These are phyloP conservation scores for Sedum album DNA, from an alignment of 164 flowering plant species.

Conservation along the genomic window DNA sequence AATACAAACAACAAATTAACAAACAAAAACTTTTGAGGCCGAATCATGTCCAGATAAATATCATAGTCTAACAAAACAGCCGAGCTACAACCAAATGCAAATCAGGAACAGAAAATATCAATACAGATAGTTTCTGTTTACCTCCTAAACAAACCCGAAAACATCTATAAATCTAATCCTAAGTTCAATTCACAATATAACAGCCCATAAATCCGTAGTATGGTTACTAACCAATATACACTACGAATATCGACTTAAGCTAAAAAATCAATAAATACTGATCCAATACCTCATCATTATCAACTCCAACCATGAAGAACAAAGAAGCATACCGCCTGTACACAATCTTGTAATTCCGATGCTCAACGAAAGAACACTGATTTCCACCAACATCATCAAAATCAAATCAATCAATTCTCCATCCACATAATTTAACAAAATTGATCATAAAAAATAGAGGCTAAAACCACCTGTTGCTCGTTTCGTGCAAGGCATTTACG, in stretches of 20 bases:
- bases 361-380: conserved; percentile 99
- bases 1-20: not conserved
- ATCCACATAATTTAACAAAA: not conserved
- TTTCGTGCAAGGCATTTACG: conserved; percentile 94
- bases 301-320: conserved; percentile 96
- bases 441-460: not conserved
- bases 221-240: too few species aligned
- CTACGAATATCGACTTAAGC: not conserved
- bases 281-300: conserved; percentile 70
- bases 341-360: conserved; percentile 89
- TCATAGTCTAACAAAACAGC: not conserved
- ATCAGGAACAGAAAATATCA: not conserved
- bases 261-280: not conserved
- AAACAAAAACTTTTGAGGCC: not conserved
- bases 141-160: not conserved
- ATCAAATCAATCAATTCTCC: not conserved
- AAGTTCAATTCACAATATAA: not conserved
- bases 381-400: not conserved
- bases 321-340: conserved; percentile 94
- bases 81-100: not conserved
- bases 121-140: too few species aligned
- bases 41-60: not conserved
- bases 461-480: conserved; percentile 69
- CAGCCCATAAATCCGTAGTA: not conserved
- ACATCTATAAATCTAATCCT: not conserved